Evolutionary conservation across 225 moss, liverwort and hornwort genomes (phyloP).

Genomic region (Bryoerythrophyllum caledonicum): DNA sequence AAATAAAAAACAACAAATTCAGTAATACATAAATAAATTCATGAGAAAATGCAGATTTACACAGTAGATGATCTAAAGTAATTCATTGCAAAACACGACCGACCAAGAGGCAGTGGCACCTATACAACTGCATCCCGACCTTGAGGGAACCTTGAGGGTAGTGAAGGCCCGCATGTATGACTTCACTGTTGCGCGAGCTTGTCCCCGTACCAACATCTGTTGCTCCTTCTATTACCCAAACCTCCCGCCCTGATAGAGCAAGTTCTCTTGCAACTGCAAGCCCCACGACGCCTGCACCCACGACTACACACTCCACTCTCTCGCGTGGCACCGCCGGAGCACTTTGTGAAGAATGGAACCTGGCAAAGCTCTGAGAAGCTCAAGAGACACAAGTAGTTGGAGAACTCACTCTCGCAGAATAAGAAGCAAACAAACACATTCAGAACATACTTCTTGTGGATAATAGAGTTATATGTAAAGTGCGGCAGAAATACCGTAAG

Average conservation of each 20-base stretch:
- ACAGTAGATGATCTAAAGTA: neutral
- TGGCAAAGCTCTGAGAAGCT: conserved; percentile 18
- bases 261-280: conserved; percentile 75
- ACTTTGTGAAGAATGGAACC: conserved; percentile 17
- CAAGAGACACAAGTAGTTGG: conserved; percentile 4
- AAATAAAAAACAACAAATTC: conserved; percentile 8
- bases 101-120: conserved; percentile 32
- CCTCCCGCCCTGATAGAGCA: conserved; percentile 71
- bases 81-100: conserved; percentile 5
- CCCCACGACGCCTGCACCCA: conserved; percentile 78
- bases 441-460: neutral
- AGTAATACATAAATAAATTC: neutral
- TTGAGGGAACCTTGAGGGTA: conserved; percentile 86
- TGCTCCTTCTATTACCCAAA: conserved; percentile 84
- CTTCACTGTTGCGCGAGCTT: conserved; percentile 96
- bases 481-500: too few species aligned
- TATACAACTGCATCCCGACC: conserved; percentile 54
- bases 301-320: conserved; percentile 79
- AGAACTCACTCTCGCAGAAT: conserved; percentile 5
- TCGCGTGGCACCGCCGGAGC: conserved; percentile 40
- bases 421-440: neutral
- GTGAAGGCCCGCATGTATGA: conserved; percentile 93
- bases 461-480: too few species aligned
- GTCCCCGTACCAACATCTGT: conserved; percentile 84
- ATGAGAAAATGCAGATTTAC: neutral